Evolutionary conservation across 2,329 filamentous ascomycete species (phyloP), one percentile per base, ranked within the genome.

Genomic region (Coleophoma cylindrospora): DNA sequence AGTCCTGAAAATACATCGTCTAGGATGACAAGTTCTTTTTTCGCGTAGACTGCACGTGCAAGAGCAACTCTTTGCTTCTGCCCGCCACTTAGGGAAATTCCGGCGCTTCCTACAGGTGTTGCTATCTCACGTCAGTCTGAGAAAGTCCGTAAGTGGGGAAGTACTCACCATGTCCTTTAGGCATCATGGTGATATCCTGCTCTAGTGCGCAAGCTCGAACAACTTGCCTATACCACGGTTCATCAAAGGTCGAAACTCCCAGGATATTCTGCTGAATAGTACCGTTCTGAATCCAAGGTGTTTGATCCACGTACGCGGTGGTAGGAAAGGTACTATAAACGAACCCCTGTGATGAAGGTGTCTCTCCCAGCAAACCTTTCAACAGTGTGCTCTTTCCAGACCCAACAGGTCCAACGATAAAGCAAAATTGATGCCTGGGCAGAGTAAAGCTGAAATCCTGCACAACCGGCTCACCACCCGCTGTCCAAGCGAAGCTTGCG

Each of bases 11-110:
- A 57, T 14, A 57, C 43, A 37, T 57, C 55, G 34, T 57, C 55
- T 3, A 57, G 48, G 33, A 57, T 47, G 11, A 54, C 37, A 19
- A 57, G 37, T 32, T 51, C 47, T 44, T 54, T 40, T 27, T 13
- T 49, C 27, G 63, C 61, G 68, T 77, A 46, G 33, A 66, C 60
- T 14, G 65, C 61, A 19, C 83, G 74, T n/a, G 83, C 83, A 55
- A 87, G 85, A 56, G 85, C 85, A 56, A 87, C 63, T 5, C 83
- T 76, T 60, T 84, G 81, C 62, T 85, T 15, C 62, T 87, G 83
- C 2, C 83, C 83, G 47, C 83, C 83, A 40, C 81, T 84, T 0
- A 87, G 75, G 0, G 81, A 86, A 54, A 86, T 85, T 47, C 83
- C 83, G 54, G 81, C 76, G 60, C 86, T 83, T 34, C 83, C 83